Base-by-base conservation (phyloP, 345 rosid genomes). In the Euclidium syriacum region DNA sequence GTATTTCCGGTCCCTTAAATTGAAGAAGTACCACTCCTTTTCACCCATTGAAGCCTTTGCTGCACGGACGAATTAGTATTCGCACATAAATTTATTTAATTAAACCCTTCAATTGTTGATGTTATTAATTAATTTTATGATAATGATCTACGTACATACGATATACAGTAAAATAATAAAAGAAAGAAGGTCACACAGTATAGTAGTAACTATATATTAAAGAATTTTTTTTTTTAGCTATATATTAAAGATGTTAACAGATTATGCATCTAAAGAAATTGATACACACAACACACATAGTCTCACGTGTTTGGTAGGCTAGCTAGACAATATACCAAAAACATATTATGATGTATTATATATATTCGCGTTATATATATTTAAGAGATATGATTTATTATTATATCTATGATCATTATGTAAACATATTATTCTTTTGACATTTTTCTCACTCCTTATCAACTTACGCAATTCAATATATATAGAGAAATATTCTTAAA, bases 21-120 rank as follows among this genome's bases (percentile, higher is more conserved):
- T 85, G 35, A 86, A 90, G 75, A 90, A 90, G 73, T 86, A 90
- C 85, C 86, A 86, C 64, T 83, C 91, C 25, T 81, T 83, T 75
- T 85, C 97, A 5, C 91, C 96, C 82, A 84, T 86, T 81, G 83
- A 84, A 24, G 96, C 96, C 53, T 76, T 86, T 72, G 61, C 91
- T 86, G 73, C 49, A 76, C 12, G 7, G 19, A 10, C 44, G 25
- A 35, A 23, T n/a, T n/a, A n/a, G 38, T 15, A 55, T 24, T 35
- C 6, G 5, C 35, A 24, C 16, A 56, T n/a, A 39, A 39, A 34
- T 54, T 55, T 29, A 17, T 29, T 29, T n/a, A n/a, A n/a, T n/a
- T n/a, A n/a, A 50, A 38, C 38, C 7, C 34, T 16, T 27, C 2
- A 30, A 15, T 4, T 16, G 55, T 50, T 50, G 8, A 4, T 16